phyloP scores from a whole-genome alignment of 352 stramenopile species.

The Pythium grandisporangium region DNA sequence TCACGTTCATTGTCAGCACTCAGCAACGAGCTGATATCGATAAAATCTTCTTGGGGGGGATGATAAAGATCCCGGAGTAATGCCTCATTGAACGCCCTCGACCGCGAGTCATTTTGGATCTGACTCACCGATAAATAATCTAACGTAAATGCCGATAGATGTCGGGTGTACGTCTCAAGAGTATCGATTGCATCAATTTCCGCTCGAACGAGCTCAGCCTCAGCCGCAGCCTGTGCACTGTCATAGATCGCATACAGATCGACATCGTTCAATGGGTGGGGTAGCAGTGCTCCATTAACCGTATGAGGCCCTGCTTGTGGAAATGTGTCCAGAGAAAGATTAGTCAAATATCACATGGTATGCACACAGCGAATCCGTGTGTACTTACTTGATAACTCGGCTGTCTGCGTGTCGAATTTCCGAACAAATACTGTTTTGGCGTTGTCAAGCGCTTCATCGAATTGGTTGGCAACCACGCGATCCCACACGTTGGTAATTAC shows the following conservation, averaged over 20 bases:
- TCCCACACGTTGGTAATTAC: constrained; percentile 81
- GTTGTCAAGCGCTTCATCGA: constrained; percentile 41
- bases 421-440: constrained; percentile 38
- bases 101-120: constrained; percentile 22
- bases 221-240: constrained; percentile 14
- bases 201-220: constrained; percentile 25
- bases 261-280: constrained; percentile 26
- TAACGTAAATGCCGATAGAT: constrained; percentile 46
- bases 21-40: constrained; percentile 13
- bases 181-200: constrained; percentile 29
- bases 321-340: constrained; percentile 2
- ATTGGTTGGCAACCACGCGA: constrained; percentile 66
- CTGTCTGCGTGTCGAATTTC: constrained; percentile 17
- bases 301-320: constrained; percentile 14
- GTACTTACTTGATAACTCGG: constrained; percentile 26
- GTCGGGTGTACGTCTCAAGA: constrained; percentile 25
- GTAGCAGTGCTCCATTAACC: constrained; percentile 16
- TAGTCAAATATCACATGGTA: not conserved
- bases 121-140: constrained; percentile 20
- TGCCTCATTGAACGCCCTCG: constrained; percentile 29
- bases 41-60: constrained; percentile 9
- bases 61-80: constrained; percentile 35
- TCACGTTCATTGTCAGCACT: not conserved
- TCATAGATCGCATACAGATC: constrained; percentile 24
- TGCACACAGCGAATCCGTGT: too few relatives aligned